A percentile compares a stretch with the other conserved stretches of the same genome.
Evolutionary conservation across 371 early-diverging fungal genomes (phyloP).

Genomic region (Lichtheimia hyalospora): DNA sequence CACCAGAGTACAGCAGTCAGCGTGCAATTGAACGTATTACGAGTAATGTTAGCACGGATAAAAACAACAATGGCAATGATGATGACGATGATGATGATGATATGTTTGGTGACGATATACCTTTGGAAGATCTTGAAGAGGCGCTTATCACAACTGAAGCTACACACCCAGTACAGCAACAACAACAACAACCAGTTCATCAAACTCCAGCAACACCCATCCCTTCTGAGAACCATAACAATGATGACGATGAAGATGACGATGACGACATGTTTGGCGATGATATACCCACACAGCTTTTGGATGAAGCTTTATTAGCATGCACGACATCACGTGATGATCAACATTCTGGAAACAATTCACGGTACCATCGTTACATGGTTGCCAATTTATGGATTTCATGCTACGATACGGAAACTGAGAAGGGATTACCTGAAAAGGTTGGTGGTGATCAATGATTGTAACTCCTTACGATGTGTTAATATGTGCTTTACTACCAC

Average conservation of each 20-base stretch:
- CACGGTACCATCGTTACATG: conserved; percentile 15
- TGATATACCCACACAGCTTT: conserved; percentile 33
- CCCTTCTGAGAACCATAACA: neutral
- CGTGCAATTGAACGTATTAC: neutral
- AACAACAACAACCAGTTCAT: neutral
- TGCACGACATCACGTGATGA: neutral
- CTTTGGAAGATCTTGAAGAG: conserved; percentile 14
- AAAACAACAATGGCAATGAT: too few relatives aligned
- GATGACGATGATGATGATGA: conserved; percentile 10
- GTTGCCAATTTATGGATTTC: conserved; percentile 6
- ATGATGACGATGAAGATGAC: neutral
- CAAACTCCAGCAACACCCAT: neutral
- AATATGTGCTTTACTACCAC: neutral
- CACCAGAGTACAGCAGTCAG: neutral
- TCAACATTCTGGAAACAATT: neutral
- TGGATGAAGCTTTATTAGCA: conserved; percentile 14
- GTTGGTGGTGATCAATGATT: neutral
- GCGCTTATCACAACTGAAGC: neutral
- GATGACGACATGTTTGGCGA: conserved; percentile 46
- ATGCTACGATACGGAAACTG: conserved; percentile 2
- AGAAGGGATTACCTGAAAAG: conserved; percentile 7
- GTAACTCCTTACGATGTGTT: neutral
- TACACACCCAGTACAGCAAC: neutral
- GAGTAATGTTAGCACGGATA: neutral
- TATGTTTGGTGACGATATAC: conserved; percentile 25